Evolutionary conservation across 768 basidiomycete species (phyloP).

Genomic region (Lyophyllum decastes): DNA sequence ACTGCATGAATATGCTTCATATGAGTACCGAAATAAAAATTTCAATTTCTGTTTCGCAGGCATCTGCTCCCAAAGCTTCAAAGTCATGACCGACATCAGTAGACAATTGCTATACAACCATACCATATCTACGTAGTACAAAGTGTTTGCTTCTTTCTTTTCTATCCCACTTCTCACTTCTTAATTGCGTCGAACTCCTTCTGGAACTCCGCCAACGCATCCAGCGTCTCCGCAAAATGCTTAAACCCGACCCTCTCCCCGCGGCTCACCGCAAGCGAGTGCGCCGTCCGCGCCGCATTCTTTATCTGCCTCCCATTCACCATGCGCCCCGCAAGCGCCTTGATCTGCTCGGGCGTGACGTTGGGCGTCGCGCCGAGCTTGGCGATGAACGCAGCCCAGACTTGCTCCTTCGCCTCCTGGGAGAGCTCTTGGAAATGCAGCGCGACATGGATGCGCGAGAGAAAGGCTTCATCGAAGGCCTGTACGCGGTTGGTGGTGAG

Average conservation of each 20-base stretch:
- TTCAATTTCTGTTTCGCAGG: too few relatives aligned
- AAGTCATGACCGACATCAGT: too few relatives aligned
- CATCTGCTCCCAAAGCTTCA: too few relatives aligned
- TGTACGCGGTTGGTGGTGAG: slow-evolving; percentile 60
- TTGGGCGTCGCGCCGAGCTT: slow-evolving; percentile 39
- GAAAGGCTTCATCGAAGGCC: slow-evolving; percentile 68
- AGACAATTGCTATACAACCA: too few relatives aligned
- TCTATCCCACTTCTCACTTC: neutral
- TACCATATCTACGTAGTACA: too few relatives aligned
- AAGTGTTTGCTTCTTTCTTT: too few relatives aligned
- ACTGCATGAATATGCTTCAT: too few relatives aligned
- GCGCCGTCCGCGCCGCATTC: slow-evolving; percentile 66
- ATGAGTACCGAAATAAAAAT: too few relatives aligned
- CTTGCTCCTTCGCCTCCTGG: slow-evolving; percentile 49
- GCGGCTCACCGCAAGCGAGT: slow-evolving; percentile 54
- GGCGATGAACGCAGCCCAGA: slow-evolving; percentile 63
- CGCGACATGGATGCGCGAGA: slow-evolving; percentile 66
- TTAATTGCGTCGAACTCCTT: slow-evolving; percentile 1
- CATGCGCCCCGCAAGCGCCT: slow-evolving; percentile 45
- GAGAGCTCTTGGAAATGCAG: slow-evolving; percentile 64
- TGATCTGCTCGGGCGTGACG: slow-evolving; percentile 44
- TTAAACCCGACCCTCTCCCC: slow-evolving; percentile 16
- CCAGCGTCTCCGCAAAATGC: slow-evolving; percentile 1
- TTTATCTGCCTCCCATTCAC: slow-evolving; percentile 72
- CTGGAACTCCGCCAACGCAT: slow-evolving; percentile 6